Conservation (phyloP, 345 rosid species). For the Camelina sativa region DNA sequence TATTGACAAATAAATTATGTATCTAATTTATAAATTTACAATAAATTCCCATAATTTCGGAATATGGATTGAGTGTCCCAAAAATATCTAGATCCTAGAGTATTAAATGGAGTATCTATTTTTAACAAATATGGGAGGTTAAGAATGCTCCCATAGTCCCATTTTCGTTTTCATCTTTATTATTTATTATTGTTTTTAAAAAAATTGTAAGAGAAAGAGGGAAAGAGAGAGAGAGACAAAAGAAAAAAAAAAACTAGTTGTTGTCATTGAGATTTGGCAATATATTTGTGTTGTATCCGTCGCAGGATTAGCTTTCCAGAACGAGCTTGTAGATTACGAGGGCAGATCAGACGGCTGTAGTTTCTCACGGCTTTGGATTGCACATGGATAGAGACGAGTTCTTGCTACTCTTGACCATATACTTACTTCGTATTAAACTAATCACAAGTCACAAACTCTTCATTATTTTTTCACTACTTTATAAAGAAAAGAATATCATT, state of each 20-base stretch:
- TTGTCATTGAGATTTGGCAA: constrained; percentile 40
- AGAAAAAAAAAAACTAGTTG: constrained; percentile 34
- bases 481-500: too few relatives aligned
- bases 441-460: constrained; percentile 20
- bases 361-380: constrained; percentile 34
- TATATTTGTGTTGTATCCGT: constrained; percentile 22
- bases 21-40: neutral
- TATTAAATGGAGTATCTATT: constrained; percentile 13
- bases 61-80: constrained; percentile 25
- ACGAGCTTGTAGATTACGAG: constrained; percentile 41
- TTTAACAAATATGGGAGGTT: neutral
- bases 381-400: constrained; percentile 38
- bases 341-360: constrained; percentile 6
- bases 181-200: neutral
- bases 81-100: constrained; percentile 18
- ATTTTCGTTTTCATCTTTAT: constrained; percentile 1
- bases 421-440: constrained; percentile 1
- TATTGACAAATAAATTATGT: constrained; percentile 7
- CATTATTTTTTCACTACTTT: neutral
- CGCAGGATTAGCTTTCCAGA: constrained; percentile 35
- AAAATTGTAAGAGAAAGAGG: neutral
- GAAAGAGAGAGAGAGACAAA: constrained; percentile 7
- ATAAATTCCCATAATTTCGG: neutral
- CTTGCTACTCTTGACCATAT: constrained; percentile 16
- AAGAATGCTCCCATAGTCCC: neutral